These are phyloP conservation scores for Poa pratensis DNA, from an alignment of 176 grass and related monocot genomes.

Conservation along the genomic window DNA sequence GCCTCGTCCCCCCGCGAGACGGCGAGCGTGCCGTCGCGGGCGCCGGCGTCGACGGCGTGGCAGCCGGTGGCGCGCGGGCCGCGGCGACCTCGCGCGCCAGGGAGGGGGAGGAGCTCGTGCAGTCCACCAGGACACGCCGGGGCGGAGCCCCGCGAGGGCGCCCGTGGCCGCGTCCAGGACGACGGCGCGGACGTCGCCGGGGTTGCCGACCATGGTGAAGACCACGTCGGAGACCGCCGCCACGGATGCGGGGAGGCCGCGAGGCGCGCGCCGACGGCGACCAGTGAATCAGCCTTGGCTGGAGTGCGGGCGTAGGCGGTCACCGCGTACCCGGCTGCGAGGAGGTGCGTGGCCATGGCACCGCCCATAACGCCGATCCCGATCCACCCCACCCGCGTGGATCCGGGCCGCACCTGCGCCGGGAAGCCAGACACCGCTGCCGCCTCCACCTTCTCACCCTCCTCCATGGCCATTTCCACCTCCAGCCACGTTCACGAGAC, in stretches of 20 bases:
- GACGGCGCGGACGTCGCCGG: conserved; percentile 61
- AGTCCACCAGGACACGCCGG: conserved; percentile 69
- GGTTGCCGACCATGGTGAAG: conserved; percentile 85
- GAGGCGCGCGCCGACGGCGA: conserved; percentile 50
- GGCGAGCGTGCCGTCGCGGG: conserved; percentile 70
- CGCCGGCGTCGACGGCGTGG: conserved; percentile 67
- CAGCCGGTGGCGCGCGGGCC: conserved; percentile 36
- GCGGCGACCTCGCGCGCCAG: conserved; percentile 60
- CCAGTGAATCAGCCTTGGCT: conserved; percentile 58
- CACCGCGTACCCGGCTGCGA: conserved; percentile 59
- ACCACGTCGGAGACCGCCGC: conserved; percentile 62
- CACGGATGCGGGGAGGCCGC: conserved; percentile 56
- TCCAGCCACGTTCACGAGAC: neutral
- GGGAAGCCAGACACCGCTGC: conserved; percentile 49
- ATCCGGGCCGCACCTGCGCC: conserved; percentile 43
- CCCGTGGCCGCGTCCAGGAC: conserved; percentile 58
- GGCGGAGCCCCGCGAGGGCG: conserved; percentile 44
- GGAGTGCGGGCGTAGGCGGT: conserved; percentile 65
- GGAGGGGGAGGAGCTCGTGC: conserved; percentile 65
- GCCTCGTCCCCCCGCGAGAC: conserved; percentile 71
- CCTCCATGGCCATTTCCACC: conserved; percentile 34
- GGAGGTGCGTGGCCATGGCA: conserved; percentile 73
- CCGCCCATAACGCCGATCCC: conserved; percentile 78
- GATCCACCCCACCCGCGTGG: conserved; percentile 77
- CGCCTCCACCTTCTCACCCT: neutral